Evolutionary conservation across 2,329 filamentous ascomycete species (phyloP).

Genomic region (Hypomyces perniciosus): DNA sequence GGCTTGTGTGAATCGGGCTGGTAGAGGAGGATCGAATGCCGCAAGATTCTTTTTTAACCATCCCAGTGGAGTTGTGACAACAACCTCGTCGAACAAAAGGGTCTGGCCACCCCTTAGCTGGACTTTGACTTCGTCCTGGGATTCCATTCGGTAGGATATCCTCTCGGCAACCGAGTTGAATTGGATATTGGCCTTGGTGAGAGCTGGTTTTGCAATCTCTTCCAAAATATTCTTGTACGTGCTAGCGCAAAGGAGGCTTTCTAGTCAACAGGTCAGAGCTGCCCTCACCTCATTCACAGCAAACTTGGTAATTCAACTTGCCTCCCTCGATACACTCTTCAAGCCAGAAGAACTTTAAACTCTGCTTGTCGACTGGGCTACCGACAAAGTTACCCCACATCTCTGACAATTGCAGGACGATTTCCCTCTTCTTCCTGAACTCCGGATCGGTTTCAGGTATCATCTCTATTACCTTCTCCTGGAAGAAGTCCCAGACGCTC

Average conservation of each 20-base stretch:
- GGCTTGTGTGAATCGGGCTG: conserved; percentile 49
- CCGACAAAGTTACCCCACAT: conserved; percentile 69
- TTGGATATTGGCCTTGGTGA: conserved; percentile 49
- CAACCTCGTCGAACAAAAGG: conserved; percentile 59
- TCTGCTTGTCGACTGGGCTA: conserved; percentile 57
- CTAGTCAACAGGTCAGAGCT: conserved; percentile 26
- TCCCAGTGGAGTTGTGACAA: conserved; percentile 62
- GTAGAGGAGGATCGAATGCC: conserved; percentile 57
- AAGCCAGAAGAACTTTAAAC: conserved; percentile 70
- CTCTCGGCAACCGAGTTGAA: conserved; percentile 42
- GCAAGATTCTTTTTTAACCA: conserved; percentile 57
- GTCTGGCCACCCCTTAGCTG: conserved; percentile 38
- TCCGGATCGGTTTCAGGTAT: conserved; percentile 40
- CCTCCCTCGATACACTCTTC: conserved; percentile 72
- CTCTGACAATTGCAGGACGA: conserved; percentile 50
- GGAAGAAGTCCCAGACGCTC: conserved; percentile 51
- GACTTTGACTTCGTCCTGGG: conserved; percentile 35
- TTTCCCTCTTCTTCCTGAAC: conserved; percentile 34
- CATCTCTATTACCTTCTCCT: conserved; percentile 37
- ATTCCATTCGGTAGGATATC: conserved; percentile 30
- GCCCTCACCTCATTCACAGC: not conserved
- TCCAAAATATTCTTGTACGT: conserved; percentile 56
- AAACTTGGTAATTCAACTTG: conserved; percentile 24
- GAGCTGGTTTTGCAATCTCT: conserved; percentile 50
- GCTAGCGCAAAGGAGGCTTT: conserved; percentile 54